Evolutionary conservation across 257 asterid species (phyloP), one percentile per base, ranked within the genome.

Genomic region (Craterostigma plantagineum): DNA sequence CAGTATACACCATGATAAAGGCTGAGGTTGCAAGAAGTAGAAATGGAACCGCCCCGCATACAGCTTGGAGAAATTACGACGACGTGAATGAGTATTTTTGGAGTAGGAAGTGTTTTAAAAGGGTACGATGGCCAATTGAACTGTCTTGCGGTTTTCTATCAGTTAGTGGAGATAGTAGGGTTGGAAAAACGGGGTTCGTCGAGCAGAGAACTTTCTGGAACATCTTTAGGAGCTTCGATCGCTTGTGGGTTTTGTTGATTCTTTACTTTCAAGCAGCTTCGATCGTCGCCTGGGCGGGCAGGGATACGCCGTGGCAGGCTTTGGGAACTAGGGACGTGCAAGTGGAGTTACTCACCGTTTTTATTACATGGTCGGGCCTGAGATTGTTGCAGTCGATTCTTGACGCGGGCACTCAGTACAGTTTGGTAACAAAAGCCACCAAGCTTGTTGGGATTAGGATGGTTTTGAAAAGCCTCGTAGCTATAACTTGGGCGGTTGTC

Each of bases 1-100:
- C 93, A 4, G 53, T 86, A 54, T 86, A 78, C 45, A 46, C 34
- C 8, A 63, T 65, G 16, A 63, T 86, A 52, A 73, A 62, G 59
- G 74, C 79, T 4, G 97, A 86, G 71, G 93, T 75, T n/a, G 76
- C 53, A 38, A 71, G 92, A 65, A 86, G 97, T 60, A 68, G 94
- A 56, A 68, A 66, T 42, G 94, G 97, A 55, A 81, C 91, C 13
- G 93, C 93, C 12, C 97, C 97, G 1, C 94, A 81, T 69, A 73
- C 97, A 3, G 97, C 97, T 33, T 86, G 97, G 97, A 71, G 97
- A 60, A 86, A 86, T 50, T 86, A 81, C 66, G 97, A 86, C 68
- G 97, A 81, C 48, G 75, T 86, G 12, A 86, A 86, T 38, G 97
- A 86, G 72, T 86, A 67, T 42, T 86, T 86, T 56, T 86, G 97